These are phyloP conservation scores for Ramichloridium luteum DNA, from an alignment of 2,329 filamentous ascomycete species.

Conservation along the genomic window DNA sequence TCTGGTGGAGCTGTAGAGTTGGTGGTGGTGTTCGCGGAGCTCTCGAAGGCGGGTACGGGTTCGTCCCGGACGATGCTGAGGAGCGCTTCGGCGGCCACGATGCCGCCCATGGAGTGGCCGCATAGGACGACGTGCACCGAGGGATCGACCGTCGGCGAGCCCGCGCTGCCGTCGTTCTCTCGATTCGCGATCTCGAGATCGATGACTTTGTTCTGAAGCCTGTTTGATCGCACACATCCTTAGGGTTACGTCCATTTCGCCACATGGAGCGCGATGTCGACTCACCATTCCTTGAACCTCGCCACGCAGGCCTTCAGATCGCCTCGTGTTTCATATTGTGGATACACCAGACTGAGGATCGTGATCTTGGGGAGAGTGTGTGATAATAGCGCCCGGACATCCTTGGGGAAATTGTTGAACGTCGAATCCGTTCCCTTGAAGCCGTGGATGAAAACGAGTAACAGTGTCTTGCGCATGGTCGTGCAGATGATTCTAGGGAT, in stretches of 20 bases:
- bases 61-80: slow-evolving; percentile 61
- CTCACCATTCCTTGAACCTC: slow-evolving; percentile 62
- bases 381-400: slow-evolving; percentile 53
- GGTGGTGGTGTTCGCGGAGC: slow-evolving; percentile 11
- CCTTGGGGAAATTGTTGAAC: slow-evolving; percentile 63
- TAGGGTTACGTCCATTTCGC: not conserved
- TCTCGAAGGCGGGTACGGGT: slow-evolving; percentile 31
- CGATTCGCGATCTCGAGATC: slow-evolving; percentile 77
- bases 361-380: slow-evolving; percentile 56
- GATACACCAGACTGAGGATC: slow-evolving; percentile 59
- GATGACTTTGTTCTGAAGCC: slow-evolving; percentile 80
- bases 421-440: slow-evolving; percentile 79
- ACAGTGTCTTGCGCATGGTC: slow-evolving; percentile 55
- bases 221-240: slow-evolving; percentile 29
- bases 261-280: slow-evolving; percentile 6
- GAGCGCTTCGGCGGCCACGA: slow-evolving; percentile 81
- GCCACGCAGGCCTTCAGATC: slow-evolving; percentile 59
- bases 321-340: slow-evolving; percentile 69
- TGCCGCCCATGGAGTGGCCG: slow-evolving; percentile 83
- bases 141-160: slow-evolving; percentile 75
- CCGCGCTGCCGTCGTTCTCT: no score
- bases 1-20: slow-evolving; percentile 8
- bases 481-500: no score
- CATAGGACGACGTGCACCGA: slow-evolving; percentile 71
- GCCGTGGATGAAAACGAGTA: slow-evolving; percentile 77